A percentile compares a stretch with the other conserved stretches of the same genome.
Conservation (phyloP, 495 filamentous ascomycete species). For the Aspergillus ostianus region DNA sequence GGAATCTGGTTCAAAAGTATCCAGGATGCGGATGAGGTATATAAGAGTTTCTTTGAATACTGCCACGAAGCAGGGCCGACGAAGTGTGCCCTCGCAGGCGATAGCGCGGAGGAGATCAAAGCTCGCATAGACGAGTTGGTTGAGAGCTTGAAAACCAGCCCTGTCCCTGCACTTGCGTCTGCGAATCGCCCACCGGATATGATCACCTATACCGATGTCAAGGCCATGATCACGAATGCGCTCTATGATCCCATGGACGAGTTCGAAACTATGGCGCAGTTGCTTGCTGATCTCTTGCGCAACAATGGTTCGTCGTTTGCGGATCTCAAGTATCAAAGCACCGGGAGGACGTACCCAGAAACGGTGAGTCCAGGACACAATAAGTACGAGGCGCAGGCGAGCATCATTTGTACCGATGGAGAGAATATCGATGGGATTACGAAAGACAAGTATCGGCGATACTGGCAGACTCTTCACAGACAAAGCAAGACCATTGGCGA, state of each 20-base stretch:
- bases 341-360: not conserved
- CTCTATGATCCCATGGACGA: not conserved
- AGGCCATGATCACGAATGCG: not conserved
- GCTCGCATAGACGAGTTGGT: not conserved
- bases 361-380: not conserved
- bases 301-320: not conserved
- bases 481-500: not conserved
- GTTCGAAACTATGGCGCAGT: not conserved
- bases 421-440: not conserved
- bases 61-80: constrained; percentile 27
- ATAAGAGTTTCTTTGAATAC: constrained; percentile 44
- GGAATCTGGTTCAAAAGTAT: constrained; percentile 43
- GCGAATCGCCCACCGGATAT: not conserved
- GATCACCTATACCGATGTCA: constrained; percentile 3
- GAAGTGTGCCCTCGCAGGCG: not conserved
- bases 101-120: not conserved
- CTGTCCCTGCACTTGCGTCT: not conserved
- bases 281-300: not conserved
- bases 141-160: not conserved
- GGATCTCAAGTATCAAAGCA: not conserved
- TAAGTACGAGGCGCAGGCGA: not conserved
- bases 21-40: constrained; percentile 47
- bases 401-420: not conserved
- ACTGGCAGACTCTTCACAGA: not conserved
- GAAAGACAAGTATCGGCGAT: not conserved